These are phyloP conservation scores for Termitomyces sp. DNA, from an alignment of 768 basidiomycete genomes.

Conservation along the genomic window DNA sequence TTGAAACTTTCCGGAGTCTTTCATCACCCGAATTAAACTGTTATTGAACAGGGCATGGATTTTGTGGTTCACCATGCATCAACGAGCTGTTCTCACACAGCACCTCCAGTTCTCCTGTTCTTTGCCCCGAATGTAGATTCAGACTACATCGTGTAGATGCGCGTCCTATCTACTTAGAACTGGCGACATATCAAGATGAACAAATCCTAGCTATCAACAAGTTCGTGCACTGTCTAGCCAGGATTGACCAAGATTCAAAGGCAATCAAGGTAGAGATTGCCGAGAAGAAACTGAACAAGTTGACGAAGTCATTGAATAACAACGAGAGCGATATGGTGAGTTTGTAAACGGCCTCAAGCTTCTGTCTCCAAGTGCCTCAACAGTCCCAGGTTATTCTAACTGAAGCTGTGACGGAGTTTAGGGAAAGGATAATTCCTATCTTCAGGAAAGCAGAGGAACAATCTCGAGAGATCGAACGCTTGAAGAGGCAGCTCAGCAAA, in stretches of 20 bases:
- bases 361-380: background rate
- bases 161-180: constrained; percentile 15
- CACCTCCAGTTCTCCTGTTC: background rate
- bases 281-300: constrained; percentile 26
- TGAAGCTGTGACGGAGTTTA: constrained; percentile 33
- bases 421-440: constrained; percentile 32
- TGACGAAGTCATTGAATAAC: constrained; percentile 16
- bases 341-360: background rate
- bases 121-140: constrained; percentile 17
- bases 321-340: constrained; percentile 24
- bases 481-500: constrained; percentile 15
- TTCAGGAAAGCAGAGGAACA: constrained; percentile 26
- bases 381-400: constrained; percentile 23
- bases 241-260: constrained; percentile 28
- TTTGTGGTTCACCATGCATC: constrained; percentile 27
- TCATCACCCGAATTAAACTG: background rate
- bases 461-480: constrained; percentile 18
- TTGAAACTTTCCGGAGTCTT: background rate
- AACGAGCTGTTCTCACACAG: constrained; percentile 15
- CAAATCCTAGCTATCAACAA: constrained; percentile 17
- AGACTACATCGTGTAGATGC: constrained; percentile 12
- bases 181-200: constrained; percentile 23
- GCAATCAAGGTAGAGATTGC: constrained; percentile 30
- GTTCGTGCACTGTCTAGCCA: constrained; percentile 25
- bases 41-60: constrained; percentile 32